phyloP scores from a whole-genome alignment of 352 stramenopile species.

The Pelagophyceae sp. region DNA sequence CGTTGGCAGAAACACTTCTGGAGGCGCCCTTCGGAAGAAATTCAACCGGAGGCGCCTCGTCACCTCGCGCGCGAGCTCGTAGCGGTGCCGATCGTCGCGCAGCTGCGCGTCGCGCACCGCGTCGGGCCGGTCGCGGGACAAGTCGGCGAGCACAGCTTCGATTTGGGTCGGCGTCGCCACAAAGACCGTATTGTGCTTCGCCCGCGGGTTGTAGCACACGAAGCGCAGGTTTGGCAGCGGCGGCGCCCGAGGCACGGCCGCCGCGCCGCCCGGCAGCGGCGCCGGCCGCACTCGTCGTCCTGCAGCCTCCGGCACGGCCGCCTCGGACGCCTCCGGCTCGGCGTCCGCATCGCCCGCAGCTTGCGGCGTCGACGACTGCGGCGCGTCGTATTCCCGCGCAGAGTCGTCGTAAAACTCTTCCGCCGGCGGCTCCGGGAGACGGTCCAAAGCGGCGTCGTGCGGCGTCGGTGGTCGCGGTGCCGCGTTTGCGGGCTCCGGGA shows the following conservation, averaged over 20 bases:
- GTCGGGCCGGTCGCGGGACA: not conserved
- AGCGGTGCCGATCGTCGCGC: not conserved
- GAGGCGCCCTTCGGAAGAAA: constrained; percentile 4
- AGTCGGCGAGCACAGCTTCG: constrained; percentile 4
- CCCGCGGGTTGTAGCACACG: constrained; percentile 23
- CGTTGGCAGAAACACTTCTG: not conserved
- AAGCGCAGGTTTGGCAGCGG: constrained; percentile 20
- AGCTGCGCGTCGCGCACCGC: not conserved
- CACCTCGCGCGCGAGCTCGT: not conserved
- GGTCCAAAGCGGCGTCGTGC: not conserved
- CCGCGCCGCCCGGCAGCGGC: too few relatives aligned
- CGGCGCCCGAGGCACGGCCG: too few relatives aligned
- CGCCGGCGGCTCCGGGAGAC: not conserved
- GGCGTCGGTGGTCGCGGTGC: too few relatives aligned
- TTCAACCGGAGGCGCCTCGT: not conserved
- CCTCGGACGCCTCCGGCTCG: not conserved
- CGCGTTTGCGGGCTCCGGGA: not conserved
- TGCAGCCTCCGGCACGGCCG: not conserved
- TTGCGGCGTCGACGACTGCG: not conserved
- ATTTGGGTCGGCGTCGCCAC: not conserved
- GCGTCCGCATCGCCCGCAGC: not conserved
- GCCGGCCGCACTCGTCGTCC: too few relatives aligned
- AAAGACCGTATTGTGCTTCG: constrained; percentile 15
- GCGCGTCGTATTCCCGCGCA: not conserved
- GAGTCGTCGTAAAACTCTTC: too few relatives aligned